Evolutionary conservation across 208 protist species (phyloP).

Genomic region (Trypanosoma avium): DNA sequence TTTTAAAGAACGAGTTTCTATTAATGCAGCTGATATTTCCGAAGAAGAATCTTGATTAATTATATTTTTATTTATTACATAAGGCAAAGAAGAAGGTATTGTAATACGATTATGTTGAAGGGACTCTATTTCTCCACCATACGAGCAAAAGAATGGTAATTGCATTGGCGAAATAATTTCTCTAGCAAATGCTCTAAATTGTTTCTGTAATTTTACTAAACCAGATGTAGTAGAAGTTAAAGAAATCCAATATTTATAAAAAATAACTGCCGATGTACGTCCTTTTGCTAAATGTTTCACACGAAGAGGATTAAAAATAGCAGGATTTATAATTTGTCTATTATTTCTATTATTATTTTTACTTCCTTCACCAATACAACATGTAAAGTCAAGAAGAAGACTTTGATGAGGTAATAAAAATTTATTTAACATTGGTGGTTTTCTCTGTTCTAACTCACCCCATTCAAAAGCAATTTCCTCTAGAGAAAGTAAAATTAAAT

Average conservation of each 20-base stretch:
- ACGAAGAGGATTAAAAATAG: constrained; percentile 6
- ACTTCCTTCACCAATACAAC: constrained; percentile 36
- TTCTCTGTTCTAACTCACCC: background rate
- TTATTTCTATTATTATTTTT: too few species aligned
- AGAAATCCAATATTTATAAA: constrained; percentile 37
- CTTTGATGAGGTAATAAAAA: constrained; percentile 63
- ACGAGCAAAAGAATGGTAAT: constrained; percentile 30
- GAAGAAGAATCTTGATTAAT: too few species aligned
- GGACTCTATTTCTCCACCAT: constrained; percentile 34
- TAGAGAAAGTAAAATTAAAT: constrained; percentile 31
- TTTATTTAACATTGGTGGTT: constrained; percentile 7
- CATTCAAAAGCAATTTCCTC: constrained; percentile 30
- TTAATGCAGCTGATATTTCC: constrained; percentile 26
- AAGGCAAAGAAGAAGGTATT: constrained; percentile 1
- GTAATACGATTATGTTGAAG: constrained; percentile 32
- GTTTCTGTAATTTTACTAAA: constrained; percentile 15
- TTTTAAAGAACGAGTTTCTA: constrained; percentile 26
- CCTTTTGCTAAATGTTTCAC: constrained; percentile 20
- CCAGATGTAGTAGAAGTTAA: constrained; percentile 20
- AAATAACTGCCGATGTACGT: constrained; percentile 30
- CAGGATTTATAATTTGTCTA: background rate
- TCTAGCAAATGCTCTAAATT: constrained; percentile 4
- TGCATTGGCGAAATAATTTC: constrained; percentile 14
- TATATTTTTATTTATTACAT: too few species aligned
- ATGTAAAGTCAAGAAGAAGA: constrained; percentile 56